A percentile compares a stretch with the other conserved stretches of the same genome.
Evolutionary conservation across 2,329 filamentous ascomycete species (phyloP).

Genomic region (Chaetothyriales sp.): DNA sequence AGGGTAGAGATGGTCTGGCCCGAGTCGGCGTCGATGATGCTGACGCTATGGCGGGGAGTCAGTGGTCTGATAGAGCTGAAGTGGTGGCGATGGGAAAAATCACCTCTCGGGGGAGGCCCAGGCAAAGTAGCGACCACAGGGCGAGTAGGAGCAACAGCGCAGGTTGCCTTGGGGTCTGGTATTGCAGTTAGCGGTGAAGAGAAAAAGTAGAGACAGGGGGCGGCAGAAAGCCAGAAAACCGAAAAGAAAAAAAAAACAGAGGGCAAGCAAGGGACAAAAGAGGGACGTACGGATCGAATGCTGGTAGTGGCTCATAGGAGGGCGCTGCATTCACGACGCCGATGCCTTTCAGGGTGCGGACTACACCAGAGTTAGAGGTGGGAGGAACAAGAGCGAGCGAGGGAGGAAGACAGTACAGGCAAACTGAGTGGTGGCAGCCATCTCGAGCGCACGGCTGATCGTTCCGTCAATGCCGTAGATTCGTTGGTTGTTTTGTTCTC

Average conservation of each 20-base stretch:
- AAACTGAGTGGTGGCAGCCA: constrained; percentile 87
- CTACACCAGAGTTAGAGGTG: constrained; percentile 23
- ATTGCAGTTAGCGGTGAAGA: constrained; percentile 2
- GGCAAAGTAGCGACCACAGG: constrained; percentile 88
- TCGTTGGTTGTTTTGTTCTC: background rate
- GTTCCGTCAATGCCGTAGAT: background rate
- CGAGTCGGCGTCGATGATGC: constrained; percentile 63
- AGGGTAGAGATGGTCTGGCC: constrained; percentile 63
- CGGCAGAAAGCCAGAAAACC: background rate
- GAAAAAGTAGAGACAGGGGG: too few relatives aligned
- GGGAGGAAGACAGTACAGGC: constrained; percentile 43
- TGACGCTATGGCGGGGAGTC: constrained; percentile 41
- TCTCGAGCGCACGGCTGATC: constrained; percentile 28
- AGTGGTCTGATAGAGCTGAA: background rate
- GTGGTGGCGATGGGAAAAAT: constrained; percentile 13
- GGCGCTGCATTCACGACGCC: constrained; percentile 85
- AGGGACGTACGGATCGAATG: constrained; percentile 47
- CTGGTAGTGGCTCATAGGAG: constrained; percentile 68
- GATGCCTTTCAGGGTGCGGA: constrained; percentile 92
- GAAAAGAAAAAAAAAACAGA: constrained; percentile 1
- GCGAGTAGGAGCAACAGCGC: constrained; percentile 88
- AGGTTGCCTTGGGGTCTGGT: constrained; percentile 78
- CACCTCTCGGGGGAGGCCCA: constrained; percentile 74
- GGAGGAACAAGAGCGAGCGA: background rate
- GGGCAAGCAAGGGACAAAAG: too few relatives aligned